These are phyloP conservation scores for Populus hybrid DNA, from an alignment of 441 rosid species.

Conservation along the genomic window DNA sequence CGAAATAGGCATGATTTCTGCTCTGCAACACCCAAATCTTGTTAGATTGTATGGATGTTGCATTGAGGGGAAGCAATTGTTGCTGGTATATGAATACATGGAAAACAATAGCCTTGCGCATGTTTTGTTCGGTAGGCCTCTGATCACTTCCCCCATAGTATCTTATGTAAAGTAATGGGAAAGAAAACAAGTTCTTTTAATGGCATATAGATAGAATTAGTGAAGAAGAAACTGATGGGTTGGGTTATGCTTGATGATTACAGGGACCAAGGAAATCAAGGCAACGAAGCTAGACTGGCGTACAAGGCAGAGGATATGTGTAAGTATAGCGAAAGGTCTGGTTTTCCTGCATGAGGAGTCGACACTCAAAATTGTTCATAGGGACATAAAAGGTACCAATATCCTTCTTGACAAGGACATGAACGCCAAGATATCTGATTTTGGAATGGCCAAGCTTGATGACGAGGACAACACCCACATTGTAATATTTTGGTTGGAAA, in stretches of 20 bases:
- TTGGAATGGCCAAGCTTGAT: slow-evolving; percentile 73
- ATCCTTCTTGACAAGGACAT: slow-evolving; percentile 61
- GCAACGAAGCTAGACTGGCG: slow-evolving; percentile 37
- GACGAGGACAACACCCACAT: slow-evolving; percentile 15
- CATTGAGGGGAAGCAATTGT: slow-evolving; percentile 39
- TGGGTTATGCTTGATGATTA: neutral
- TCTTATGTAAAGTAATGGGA: neutral
- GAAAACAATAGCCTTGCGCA: slow-evolving; percentile 50
- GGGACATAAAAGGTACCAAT: slow-evolving; percentile 75
- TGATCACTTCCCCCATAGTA: neutral
- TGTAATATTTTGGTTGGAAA: too few species aligned
- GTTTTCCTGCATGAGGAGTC: slow-evolving; percentile 73
- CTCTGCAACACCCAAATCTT: slow-evolving; percentile 46
- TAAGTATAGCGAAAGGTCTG: slow-evolving; percentile 61
- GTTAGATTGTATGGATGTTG: slow-evolving; percentile 53
- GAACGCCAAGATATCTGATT: slow-evolving; percentile 70
- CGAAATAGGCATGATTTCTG: slow-evolving; percentile 63
- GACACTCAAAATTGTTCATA: slow-evolving; percentile 55
- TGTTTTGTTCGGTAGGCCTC: slow-evolving; percentile 34
- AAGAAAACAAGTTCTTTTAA: neutral
- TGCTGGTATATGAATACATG: slow-evolving; percentile 48
- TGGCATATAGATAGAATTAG: neutral
- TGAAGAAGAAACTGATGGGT: neutral
- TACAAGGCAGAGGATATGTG: slow-evolving; percentile 52
- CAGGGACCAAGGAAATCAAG: neutral